Evolutionary conservation across 2,329 filamentous ascomycete species (phyloP).

Genomic region (Fusarium sp.): DNA sequence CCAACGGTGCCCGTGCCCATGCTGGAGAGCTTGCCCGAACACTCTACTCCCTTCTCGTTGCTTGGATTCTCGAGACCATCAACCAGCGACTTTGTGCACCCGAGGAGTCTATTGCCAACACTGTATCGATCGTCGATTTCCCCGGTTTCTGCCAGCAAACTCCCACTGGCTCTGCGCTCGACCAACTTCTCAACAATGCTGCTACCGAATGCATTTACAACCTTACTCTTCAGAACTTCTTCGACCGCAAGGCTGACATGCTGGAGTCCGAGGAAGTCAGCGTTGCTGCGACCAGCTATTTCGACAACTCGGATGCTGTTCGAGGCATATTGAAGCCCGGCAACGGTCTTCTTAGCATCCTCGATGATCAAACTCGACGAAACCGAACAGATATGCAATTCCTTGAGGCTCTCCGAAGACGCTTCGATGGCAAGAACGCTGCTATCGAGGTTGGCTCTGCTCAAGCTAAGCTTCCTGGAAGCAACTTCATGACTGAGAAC

Average conservation of each 20-base stretch:
- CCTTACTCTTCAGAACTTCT: slow-evolving; percentile 93
- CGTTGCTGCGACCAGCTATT: slow-evolving; percentile 93
- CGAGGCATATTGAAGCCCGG: slow-evolving; percentile 90
- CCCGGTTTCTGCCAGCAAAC: slow-evolving; percentile 90
- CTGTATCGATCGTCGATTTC: slow-evolving; percentile 94
- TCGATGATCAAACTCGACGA: slow-evolving; percentile 94
- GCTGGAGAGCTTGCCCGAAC: slow-evolving; percentile 94
- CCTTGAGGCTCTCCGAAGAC: slow-evolving; percentile 87
- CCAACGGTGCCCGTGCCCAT: slow-evolving; percentile 86
- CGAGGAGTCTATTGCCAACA: slow-evolving; percentile 91
- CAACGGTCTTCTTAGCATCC: slow-evolving; percentile 90
- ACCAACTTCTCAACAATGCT: slow-evolving; percentile 94
- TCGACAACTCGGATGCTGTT: slow-evolving; percentile 95
- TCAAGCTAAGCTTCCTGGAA: slow-evolving; percentile 81
- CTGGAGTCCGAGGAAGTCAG: slow-evolving; percentile 93
- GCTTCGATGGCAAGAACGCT: slow-evolving; percentile 93
- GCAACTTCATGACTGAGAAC: slow-evolving; percentile 89
- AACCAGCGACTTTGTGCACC: slow-evolving; percentile 89
- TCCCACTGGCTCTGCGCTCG: slow-evolving; percentile 84
- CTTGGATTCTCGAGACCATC: slow-evolving; percentile 91
- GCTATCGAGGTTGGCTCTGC: slow-evolving; percentile 83
- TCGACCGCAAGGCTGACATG: slow-evolving; percentile 91
- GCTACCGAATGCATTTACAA: slow-evolving; percentile 94
- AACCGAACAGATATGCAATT: slow-evolving; percentile 90
- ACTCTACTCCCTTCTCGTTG: slow-evolving; percentile 91